Base-by-base conservation (phyloP, 2,329 filamentous ascomycete species). In the Ambrosiella xylebori region DNA sequence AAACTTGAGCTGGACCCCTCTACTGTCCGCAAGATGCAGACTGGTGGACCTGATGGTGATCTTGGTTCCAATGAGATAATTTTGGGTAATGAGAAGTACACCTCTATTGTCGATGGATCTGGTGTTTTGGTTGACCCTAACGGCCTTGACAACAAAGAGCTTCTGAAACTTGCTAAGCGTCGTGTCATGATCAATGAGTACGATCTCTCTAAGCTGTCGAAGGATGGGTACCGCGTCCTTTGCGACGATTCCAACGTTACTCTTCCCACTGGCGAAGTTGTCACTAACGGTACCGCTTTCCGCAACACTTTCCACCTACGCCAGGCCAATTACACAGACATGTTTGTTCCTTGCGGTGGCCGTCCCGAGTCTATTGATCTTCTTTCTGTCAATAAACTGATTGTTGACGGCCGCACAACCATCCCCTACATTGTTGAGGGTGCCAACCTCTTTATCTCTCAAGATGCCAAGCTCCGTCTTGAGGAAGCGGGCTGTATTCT, bases 401-500 rank as follows among this genome's bases (percentile, higher is more conserved):
- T 98, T 71, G 82, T 85, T 68, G 82, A 95, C 62, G 89, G 90
- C 72, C 96, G 95, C 74, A 78, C 80, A 19, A 81, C 79, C 9
- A 85, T 98, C 61, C 90, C 91, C 0, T 98, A 94, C 73, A 93
- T 98, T 57, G 91, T 98, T 50, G 93, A 98, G 73, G 93, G 93
- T 57, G 93, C 93, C 71, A 98, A 97, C 70, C 77, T 98, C 57
- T 98, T 98, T 79, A 94, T 98, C 72, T 96, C 93, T 0, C 93
- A 98, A 71, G 93, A 98, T 66, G 91, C 91, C 65, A 97, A 97
- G 75, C 79, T 97, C 58, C 86, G 89, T 27, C 81, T 98, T 12
- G 93, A 98, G 73, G 85, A 88, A 65, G 90, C 91, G n/a, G 93
- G 93, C 61, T 94, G 88, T 67, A 82, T 97, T 65, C 73, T 98